These are phyloP conservation scores for Chaetomiaceae sp. DNA, from an alignment of 2,329 filamentous ascomycete genomes.

Conservation along the genomic window DNA sequence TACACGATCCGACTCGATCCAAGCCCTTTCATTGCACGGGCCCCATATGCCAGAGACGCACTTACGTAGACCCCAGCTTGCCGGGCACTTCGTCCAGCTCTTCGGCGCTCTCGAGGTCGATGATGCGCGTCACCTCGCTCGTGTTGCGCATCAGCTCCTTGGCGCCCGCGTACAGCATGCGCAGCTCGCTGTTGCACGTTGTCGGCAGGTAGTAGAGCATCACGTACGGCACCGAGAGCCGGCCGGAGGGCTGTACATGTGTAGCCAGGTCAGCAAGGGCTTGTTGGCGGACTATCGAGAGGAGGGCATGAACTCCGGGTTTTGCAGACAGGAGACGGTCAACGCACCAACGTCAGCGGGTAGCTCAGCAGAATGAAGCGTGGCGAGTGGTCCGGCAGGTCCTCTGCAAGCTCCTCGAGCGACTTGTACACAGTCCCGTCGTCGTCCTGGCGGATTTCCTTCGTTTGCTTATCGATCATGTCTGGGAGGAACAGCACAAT, in stretches of 20 bases:
- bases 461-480: slow-evolving; percentile 83
- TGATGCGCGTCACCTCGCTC: slow-evolving; percentile 78
- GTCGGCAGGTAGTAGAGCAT: slow-evolving; percentile 90
- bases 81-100: slow-evolving; percentile 77
- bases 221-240: slow-evolving; percentile 85
- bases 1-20: too few relatives aligned
- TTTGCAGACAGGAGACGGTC: neutral
- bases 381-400: slow-evolving; percentile 86
- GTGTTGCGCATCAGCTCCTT: slow-evolving; percentile 95
- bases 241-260: slow-evolving; percentile 66
- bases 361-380: slow-evolving; percentile 88
- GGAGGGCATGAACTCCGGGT: neutral
- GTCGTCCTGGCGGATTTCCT: slow-evolving; percentile 82
- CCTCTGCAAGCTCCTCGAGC: slow-evolving; percentile 75
- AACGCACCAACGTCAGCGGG: slow-evolving; percentile 70
- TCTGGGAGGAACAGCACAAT: too few relatives aligned
- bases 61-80: slow-evolving; percentile 43
- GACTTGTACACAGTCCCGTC: slow-evolving; percentile 71
- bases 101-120: slow-evolving; percentile 76
- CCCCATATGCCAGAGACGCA: too few relatives aligned
- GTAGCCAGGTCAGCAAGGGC: neutral
- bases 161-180: slow-evolving; percentile 93
- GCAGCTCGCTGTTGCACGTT: slow-evolving; percentile 78
- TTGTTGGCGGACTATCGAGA: neutral
- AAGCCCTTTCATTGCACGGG: too few relatives aligned